Percentiles rank a stretch among this genome's conserved stretches.
Conservation (phyloP, 2,329 filamentous ascomycete genomes). For the Fusarium pseudonygamai region DNA sequence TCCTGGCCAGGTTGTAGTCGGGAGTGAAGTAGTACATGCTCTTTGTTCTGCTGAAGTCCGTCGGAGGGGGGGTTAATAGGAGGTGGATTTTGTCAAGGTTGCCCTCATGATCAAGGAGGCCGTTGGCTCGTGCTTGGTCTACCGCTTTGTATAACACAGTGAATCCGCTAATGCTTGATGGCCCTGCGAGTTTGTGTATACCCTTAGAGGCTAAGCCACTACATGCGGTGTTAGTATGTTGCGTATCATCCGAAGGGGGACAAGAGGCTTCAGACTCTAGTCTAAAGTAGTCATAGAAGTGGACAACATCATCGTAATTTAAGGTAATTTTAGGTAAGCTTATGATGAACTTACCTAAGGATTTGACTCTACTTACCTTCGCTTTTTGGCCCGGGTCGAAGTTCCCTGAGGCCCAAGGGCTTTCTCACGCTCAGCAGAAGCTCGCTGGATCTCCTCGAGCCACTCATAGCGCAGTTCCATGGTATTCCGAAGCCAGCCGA, state of each 20-base stretch:
- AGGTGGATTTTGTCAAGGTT: background rate
- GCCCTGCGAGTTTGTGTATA: background rate
- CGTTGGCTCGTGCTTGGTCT: background rate
- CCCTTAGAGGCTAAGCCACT: background rate
- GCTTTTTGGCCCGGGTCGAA: background rate
- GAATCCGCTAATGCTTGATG: background rate
- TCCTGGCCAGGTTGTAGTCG: background rate
- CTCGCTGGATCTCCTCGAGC: background rate
- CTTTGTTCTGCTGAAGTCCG: background rate
- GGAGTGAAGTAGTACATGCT: background rate
- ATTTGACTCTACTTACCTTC: background rate
- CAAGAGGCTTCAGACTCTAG: too few relatives aligned
- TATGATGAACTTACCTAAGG: background rate
- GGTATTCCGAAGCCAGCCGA: background rate
- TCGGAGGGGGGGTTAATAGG: background rate
- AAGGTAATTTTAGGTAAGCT: background rate
- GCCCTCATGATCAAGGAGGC: background rate
- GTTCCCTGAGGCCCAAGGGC: background rate
- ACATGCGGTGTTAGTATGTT: background rate
- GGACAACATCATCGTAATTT: too few relatives aligned
- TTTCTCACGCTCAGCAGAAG: background rate
- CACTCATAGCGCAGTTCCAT: background rate
- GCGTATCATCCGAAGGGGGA: rapidly evolving
- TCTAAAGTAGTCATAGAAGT: background rate
- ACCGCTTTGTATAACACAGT: background rate